Conservation (phyloP, 2,329 filamentous ascomycete species). For the Phyllosticta paracitricarpa region DNA sequence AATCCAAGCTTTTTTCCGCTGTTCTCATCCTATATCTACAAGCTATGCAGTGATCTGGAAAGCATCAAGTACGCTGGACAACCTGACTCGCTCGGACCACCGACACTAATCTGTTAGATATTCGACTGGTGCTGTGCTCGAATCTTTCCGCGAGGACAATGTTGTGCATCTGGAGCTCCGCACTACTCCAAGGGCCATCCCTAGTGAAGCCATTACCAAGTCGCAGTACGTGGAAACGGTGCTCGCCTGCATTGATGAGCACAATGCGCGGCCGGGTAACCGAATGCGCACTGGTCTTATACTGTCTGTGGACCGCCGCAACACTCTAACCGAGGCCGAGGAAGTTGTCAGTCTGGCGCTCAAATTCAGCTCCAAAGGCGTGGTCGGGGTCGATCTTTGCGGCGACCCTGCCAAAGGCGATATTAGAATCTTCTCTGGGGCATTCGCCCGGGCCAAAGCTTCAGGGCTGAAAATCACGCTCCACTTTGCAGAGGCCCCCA, state of each 20-base stretch:
- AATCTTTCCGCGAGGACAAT: slow-evolving; percentile 55
- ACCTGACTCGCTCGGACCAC: slow-evolving; percentile 4
- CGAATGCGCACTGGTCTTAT: slow-evolving; percentile 56
- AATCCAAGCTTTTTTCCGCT: slow-evolving; percentile 57
- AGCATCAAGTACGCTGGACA: slow-evolving; percentile 46
- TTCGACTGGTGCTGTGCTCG: slow-evolving; percentile 52
- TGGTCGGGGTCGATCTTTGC: slow-evolving; percentile 70
- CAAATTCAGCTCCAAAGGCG: slow-evolving; percentile 41
- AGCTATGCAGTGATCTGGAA: slow-evolving; percentile 54
- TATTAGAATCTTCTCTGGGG: slow-evolving; percentile 48
- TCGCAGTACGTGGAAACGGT: slow-evolving; percentile 56
- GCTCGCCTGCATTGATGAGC: slow-evolving; percentile 51
- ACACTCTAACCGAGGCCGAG: slow-evolving; percentile 47
- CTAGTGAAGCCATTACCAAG: slow-evolving; percentile 45
- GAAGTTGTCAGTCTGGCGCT: slow-evolving; percentile 55
- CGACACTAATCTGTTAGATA: slow-evolving; percentile 33
- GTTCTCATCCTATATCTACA: slow-evolving; percentile 72
- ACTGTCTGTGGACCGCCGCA: slow-evolving; percentile 63
- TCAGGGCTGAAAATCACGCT: slow-evolving; percentile 55
- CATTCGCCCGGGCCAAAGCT: slow-evolving; percentile 48
- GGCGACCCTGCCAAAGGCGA: slow-evolving; percentile 60
- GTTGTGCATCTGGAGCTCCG: slow-evolving; percentile 71
- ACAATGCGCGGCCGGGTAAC: slow-evolving; percentile 30
- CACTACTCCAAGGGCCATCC: slow-evolving; percentile 62
- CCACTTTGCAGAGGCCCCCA: slow-evolving; percentile 65